These are phyloP conservation scores for Blastobotrys illinoisensis DNA, from an alignment of 1,139 yeast genomes.

Conservation along the genomic window DNA sequence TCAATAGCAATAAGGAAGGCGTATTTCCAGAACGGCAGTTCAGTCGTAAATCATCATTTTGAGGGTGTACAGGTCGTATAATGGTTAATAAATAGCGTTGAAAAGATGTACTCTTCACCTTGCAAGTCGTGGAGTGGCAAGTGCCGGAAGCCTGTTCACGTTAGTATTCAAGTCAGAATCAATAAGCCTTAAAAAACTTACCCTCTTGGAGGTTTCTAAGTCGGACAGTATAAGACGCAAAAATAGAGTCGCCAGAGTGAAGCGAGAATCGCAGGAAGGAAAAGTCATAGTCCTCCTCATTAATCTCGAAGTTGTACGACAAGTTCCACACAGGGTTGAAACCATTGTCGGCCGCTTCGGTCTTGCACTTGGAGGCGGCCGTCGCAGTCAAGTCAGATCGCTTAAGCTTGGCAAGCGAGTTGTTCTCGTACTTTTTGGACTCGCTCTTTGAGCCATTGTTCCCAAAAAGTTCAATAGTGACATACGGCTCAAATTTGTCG, in stretches of 20 bases:
- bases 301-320: slow-evolving; percentile 42
- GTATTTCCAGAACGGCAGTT: not conserved
- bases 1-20: not conserved
- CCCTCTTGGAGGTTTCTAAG: slow-evolving; percentile 48
- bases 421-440: not conserved
- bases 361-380: slow-evolving; percentile 25
- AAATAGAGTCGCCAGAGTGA: slow-evolving; percentile 37
- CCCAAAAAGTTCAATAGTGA: slow-evolving; percentile 54
- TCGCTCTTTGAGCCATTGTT: slow-evolving; percentile 9
- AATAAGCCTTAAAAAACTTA: not conserved
- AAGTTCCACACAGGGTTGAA: slow-evolving; percentile 83
- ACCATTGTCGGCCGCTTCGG: slow-evolving; percentile 58
- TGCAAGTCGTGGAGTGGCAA: slow-evolving; percentile 65
- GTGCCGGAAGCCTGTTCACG: slow-evolving; percentile 62
- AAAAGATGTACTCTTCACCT: slow-evolving; percentile 79
- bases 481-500: slow-evolving; percentile 49
- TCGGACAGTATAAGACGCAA: slow-evolving; percentile 55
- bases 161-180: not conserved
- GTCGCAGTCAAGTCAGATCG: not conserved
- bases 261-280: slow-evolving; percentile 51
- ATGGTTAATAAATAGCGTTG: slow-evolving; percentile 59
- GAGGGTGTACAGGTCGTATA: not conserved
- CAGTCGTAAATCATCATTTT: not conserved
- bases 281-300: slow-evolving; percentile 38
- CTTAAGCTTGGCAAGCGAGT: not conserved